Percentiles rank a stretch among this genome's conserved stretches.
These are phyloP conservation scores for Polyporus arcularius DNA, from an alignment of 768 basidiomycete species.

Conservation along the genomic window DNA sequence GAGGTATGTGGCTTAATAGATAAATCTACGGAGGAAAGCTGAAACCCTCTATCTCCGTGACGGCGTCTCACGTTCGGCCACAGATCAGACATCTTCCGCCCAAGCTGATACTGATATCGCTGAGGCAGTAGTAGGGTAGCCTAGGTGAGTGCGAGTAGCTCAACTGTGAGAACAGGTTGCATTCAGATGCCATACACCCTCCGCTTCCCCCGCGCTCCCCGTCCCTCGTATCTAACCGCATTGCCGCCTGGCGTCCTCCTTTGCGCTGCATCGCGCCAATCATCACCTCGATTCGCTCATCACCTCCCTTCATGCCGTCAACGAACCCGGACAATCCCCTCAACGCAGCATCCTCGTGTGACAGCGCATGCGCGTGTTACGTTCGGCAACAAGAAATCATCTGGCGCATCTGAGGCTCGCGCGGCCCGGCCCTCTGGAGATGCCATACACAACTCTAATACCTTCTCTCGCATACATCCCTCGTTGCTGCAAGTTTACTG, in stretches of 20 bases:
- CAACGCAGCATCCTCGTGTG: slow-evolving; percentile 1
- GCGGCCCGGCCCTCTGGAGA: slow-evolving; percentile 11
- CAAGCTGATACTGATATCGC: background rate
- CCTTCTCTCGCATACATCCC: slow-evolving; percentile 11
- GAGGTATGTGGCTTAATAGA: background rate
- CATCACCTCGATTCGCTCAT: background rate
- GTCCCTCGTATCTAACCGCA: background rate
- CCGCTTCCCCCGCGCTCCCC: background rate
- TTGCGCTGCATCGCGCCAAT: background rate
- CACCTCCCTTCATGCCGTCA: background rate
- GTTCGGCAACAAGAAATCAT: background rate
- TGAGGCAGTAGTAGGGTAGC: background rate
- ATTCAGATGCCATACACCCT: background rate
- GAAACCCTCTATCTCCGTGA: background rate
- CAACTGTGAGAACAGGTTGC: background rate
- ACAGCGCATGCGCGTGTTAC: slow-evolving; percentile 10
- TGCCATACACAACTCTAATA: slow-evolving; percentile 10
- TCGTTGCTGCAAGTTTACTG: slow-evolving; percentile 9
- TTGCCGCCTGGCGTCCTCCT: background rate
- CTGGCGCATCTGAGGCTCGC: background rate
- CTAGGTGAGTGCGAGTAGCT: background rate
- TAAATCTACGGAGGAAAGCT: background rate
- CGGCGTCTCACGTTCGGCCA: background rate
- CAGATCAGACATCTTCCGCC: background rate
- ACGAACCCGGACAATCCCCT: background rate